Evolutionary conservation across 140 eudicot genomes (phyloP).

Genomic region (Bidens hawaiensis): DNA sequence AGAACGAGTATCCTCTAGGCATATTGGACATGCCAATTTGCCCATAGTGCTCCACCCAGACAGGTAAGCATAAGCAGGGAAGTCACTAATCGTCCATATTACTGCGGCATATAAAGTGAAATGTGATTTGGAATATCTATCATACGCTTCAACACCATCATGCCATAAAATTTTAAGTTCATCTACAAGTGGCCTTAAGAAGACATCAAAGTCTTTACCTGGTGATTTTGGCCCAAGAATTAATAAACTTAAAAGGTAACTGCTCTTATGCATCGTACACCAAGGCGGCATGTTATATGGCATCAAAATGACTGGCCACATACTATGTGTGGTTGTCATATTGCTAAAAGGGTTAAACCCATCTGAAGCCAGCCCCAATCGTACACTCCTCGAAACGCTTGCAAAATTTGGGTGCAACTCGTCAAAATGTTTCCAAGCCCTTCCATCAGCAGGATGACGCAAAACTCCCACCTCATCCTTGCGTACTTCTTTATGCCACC

Average conservation of each 20-base stretch:
- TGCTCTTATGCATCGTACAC: neutral
- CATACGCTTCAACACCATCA: too few relatives aligned
- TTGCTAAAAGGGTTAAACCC: too few relatives aligned
- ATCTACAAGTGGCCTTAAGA: too few relatives aligned
- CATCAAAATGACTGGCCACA: too few relatives aligned
- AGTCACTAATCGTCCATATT: conserved; percentile 1
- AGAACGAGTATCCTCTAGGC: too few relatives aligned
- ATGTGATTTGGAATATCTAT: too few relatives aligned
- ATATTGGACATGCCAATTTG: conserved; percentile 9
- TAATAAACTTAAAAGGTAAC: neutral
- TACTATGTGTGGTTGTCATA: too few relatives aligned
- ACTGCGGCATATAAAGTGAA: too few relatives aligned
- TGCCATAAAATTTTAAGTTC: too few relatives aligned
- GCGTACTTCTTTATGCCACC: conserved; percentile 9
- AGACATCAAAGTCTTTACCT: conserved; percentile 6
- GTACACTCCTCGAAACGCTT: neutral
- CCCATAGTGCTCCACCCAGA: conserved; percentile 3
- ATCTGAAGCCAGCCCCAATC: neutral
- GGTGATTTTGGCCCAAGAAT: neutral
- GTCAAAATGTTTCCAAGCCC: neutral
- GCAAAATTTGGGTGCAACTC: neutral
- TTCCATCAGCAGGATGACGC: neutral
- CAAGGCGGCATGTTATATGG: neutral
- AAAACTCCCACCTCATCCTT: neutral
- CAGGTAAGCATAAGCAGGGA: too few relatives aligned